A percentile compares a stretch with the other conserved stretches of the same genome.
These are phyloP conservation scores for Solanum boliviense DNA, from an alignment of 257 asterid genomes.

Conservation along the genomic window DNA sequence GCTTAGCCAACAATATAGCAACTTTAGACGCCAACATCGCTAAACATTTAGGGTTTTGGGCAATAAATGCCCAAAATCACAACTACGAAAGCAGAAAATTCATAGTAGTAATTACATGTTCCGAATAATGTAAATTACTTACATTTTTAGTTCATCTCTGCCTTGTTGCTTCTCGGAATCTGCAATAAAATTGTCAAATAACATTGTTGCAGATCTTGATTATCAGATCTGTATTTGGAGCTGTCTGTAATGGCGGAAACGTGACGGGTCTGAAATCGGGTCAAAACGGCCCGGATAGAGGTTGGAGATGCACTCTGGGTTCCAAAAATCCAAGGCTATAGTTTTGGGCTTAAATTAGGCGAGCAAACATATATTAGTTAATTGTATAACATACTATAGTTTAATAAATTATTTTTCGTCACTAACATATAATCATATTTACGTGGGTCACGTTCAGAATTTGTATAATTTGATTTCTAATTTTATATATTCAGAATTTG, in stretches of 20 bases:
- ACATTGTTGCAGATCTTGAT: not conserved
- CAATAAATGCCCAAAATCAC: not conserved
- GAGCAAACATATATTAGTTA: not conserved
- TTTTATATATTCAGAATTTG: too few relatives aligned
- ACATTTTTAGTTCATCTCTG: not conserved
- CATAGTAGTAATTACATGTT: not conserved
- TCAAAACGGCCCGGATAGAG: not conserved
- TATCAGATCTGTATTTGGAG: not conserved
- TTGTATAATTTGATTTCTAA: too few relatives aligned
- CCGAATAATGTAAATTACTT: not conserved
- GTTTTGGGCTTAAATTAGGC: not conserved
- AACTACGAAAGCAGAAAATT: not conserved
- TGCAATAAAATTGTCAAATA: not conserved
- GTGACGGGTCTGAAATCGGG: not conserved
- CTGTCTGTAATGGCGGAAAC: not conserved
- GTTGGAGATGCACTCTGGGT: not conserved
- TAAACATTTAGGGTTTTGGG: not conserved
- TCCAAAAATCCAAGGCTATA: not conserved
- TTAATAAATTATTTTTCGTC: not conserved
- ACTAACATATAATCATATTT: not conserved
- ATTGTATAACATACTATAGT: too few relatives aligned
- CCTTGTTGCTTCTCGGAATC: not conserved
- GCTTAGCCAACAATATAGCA: constrained; percentile 17
- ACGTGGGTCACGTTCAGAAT: not conserved
- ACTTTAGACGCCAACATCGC: constrained; percentile 30